A percentile compares a stretch with the other conserved stretches of the same genome.
phyloP scores from a whole-genome alignment of 352 stramenopile species.

The Globisporangium viniferum region DNA sequence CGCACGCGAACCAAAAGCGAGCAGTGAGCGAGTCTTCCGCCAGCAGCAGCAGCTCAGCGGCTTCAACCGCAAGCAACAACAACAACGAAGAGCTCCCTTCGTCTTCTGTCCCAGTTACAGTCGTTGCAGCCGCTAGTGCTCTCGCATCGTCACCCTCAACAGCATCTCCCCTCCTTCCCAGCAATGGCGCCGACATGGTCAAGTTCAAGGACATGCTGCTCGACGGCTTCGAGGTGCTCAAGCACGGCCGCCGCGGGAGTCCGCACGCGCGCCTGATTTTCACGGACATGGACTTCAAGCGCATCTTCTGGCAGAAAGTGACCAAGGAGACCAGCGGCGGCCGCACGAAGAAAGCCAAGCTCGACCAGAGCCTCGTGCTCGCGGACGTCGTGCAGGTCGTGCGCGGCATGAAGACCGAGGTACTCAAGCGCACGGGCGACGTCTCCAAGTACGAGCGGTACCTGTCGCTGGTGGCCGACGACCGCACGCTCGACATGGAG shows the following conservation, averaged over 20 bases:
- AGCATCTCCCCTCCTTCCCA: conserved; percentile 8
- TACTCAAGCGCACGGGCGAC: conserved; percentile 73
- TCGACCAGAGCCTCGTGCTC: conserved; percentile 72
- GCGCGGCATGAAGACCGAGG: conserved; percentile 75
- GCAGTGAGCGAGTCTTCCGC: background rate
- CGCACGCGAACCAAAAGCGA: background rate
- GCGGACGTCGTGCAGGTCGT: conserved; percentile 65
- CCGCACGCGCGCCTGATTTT: conserved; percentile 67
- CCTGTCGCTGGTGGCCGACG: conserved; percentile 65
- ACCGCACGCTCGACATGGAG: conserved; percentile 70
- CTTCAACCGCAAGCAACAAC: conserved; percentile 4
- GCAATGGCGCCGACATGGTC: conserved; percentile 37
- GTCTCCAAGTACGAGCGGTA: conserved; percentile 69
- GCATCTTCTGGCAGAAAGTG: conserved; percentile 80
- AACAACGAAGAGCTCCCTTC: conserved; percentile 16
- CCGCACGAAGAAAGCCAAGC: conserved; percentile 55
- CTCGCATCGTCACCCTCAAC: background rate
- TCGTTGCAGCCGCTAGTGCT: background rate
- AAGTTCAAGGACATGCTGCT: conserved; percentile 63
- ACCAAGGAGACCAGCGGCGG: conserved; percentile 33
- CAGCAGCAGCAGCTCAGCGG: background rate
- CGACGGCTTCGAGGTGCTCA: conserved; percentile 72
- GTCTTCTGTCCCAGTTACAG: background rate
- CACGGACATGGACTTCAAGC: conserved; percentile 71
- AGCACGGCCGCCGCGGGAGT: conserved; percentile 64